Evolutionary conservation across 352 stramenopile species (phyloP).

Genomic region (Phytophthora podocarpi): DNA sequence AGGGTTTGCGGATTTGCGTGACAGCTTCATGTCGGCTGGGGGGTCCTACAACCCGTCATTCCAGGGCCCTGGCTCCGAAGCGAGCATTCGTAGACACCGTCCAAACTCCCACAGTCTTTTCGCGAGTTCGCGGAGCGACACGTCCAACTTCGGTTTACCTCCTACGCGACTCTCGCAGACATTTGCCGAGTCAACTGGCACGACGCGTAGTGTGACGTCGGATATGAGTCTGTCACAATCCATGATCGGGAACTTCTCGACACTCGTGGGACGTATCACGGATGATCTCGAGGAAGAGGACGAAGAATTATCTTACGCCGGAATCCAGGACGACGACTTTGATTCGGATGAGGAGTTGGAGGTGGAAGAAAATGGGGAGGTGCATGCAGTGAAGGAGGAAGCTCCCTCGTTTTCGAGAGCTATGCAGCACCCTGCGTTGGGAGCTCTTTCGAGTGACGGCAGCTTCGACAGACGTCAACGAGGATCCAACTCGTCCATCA

Average conservation of each 20-base stretch:
- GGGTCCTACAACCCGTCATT: conserved; percentile 22
- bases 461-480: conserved; percentile 37
- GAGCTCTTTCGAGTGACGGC: conserved; percentile 37
- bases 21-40: conserved; percentile 43
- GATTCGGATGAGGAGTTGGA: conserved; percentile 40
- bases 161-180: conserved; percentile 48
- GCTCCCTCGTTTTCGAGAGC: conserved; percentile 15
- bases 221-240: conserved; percentile 76
- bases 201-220: conserved; percentile 44
- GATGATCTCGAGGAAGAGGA: conserved; percentile 68
- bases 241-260: conserved; percentile 80
- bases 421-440: conserved; percentile 27
- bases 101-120: conserved; percentile 36
- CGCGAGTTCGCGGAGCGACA: conserved; percentile 37
- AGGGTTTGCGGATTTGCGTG: conserved; percentile 40
- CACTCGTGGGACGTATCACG: conserved; percentile 59
- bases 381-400: conserved; percentile 22
- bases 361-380: conserved; percentile 8
- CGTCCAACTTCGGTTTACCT: conserved; percentile 42
- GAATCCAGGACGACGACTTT: conserved; percentile 42
- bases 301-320: conserved; percentile 40
- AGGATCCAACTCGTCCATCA: conserved; percentile 43
- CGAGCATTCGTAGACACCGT: conserved; percentile 25
- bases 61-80: conserved; percentile 6
- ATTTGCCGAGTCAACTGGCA: conserved; percentile 39